Evolutionary conservation across 228 moss, liverwort and hornwort species (phyloP).

Genomic region (Sphagnum fallax): DNA sequence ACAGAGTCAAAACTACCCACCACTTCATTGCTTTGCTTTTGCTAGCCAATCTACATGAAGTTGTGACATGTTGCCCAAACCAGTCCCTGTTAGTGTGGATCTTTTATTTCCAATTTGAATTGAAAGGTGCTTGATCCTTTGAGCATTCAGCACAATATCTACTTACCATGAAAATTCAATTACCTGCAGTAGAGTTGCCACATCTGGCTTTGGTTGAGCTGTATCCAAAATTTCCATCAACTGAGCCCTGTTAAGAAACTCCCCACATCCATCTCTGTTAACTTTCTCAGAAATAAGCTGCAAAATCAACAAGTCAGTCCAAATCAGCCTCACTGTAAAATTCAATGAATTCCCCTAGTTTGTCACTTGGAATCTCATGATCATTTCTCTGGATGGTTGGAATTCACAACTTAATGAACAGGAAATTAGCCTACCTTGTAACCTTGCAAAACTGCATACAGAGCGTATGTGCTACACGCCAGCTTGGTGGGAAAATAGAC

Average conservation of each 20-base stretch:
- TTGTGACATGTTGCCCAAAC: too few species aligned
- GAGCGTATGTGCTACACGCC: constrained; percentile 82
- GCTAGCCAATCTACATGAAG: too few species aligned
- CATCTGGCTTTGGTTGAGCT: constrained; percentile 97
- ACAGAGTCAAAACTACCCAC: not conserved
- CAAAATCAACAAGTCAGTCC: not conserved
- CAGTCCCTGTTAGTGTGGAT: too few species aligned
- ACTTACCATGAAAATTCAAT: not conserved
- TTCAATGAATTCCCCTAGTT: too few species aligned
- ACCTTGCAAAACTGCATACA: constrained; percentile 99
- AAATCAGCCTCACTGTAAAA: too few species aligned
- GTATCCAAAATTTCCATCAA: constrained; percentile 98
- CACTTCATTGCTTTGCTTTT: too few species aligned
- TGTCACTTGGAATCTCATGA: too few species aligned
- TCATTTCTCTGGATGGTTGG: too few species aligned
- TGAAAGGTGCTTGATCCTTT: too few species aligned
- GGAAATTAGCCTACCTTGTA: constrained; percentile 58
- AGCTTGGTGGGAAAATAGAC: constrained; percentile 95
- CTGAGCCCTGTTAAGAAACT: constrained; percentile 56
- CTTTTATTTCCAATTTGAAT: too few species aligned
- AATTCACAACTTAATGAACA: not conserved
- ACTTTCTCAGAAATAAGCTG: not conserved
- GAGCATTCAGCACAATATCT: not conserved
- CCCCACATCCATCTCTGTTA: constrained; percentile 5
- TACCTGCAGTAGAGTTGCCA: constrained; percentile 92